A percentile compares a stretch with the other conserved stretches of the same genome.
Conservation (phyloP, 495 filamentous ascomycete species). For the Rhizodiscina lignyota region DNA sequence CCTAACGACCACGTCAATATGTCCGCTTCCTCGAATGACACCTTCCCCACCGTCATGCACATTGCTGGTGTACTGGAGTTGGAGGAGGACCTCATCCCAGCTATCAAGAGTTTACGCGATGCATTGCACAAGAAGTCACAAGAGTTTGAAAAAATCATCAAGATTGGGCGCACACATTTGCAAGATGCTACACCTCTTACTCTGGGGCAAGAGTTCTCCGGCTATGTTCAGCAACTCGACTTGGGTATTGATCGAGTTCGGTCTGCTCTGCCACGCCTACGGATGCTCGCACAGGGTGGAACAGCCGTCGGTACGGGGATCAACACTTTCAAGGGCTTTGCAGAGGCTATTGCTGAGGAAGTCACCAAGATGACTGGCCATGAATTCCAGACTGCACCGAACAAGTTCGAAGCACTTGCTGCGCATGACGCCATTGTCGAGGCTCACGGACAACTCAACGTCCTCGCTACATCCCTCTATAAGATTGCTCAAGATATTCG, state of each 20-base stretch:
- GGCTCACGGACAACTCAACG: slow-evolving; percentile 84
- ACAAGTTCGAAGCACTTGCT: slow-evolving; percentile 98
- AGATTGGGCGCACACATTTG: slow-evolving; percentile 95
- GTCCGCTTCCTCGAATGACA: slow-evolving; percentile 96
- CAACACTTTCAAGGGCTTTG: slow-evolving; percentile 95
- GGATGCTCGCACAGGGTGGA: slow-evolving; percentile 83
- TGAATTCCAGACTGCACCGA: slow-evolving; percentile 89
- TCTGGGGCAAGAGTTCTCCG: slow-evolving; percentile 93
- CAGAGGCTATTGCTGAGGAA: slow-evolving; percentile 77
- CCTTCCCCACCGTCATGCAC: slow-evolving; percentile 99
- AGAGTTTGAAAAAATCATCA: slow-evolving; percentile 82
- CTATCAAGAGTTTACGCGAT: slow-evolving; percentile 61
- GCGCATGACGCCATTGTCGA: slow-evolving; percentile 94
- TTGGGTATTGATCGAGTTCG: slow-evolving; percentile 80
- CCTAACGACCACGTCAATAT: slow-evolving; percentile 99
- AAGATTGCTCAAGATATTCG: slow-evolving; percentile 98
- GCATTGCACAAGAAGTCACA: slow-evolving; percentile 82
- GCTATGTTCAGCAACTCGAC: slow-evolving; percentile 88
- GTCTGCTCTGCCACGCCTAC: slow-evolving; percentile 64
- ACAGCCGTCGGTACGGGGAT: slow-evolving; percentile 95
- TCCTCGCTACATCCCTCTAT: slow-evolving; percentile 78
- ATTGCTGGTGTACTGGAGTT: slow-evolving; percentile 93
- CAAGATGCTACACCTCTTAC: slow-evolving; percentile 96
- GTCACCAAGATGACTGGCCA: slow-evolving; percentile 82
- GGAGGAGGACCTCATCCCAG: slow-evolving; percentile 67